Percentiles rank a stretch among this genome's conserved stretches.
Evolutionary conservation across 2,329 filamentous ascomycete genomes (phyloP).

Genomic region (Cercospora berteroae): DNA sequence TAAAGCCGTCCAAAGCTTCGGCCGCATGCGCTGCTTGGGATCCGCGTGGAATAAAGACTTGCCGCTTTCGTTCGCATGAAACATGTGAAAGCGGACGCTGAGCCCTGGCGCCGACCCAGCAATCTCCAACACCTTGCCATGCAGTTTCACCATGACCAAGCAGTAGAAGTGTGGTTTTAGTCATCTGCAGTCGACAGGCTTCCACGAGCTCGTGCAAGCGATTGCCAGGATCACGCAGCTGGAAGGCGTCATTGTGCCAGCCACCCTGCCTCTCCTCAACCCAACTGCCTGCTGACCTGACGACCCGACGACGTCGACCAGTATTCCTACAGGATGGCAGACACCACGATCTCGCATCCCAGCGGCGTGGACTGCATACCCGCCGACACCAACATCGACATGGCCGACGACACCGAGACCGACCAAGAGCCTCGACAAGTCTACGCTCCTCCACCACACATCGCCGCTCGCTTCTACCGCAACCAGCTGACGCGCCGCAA

Average conservation of each 20-base stretch:
- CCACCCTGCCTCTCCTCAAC: neutral
- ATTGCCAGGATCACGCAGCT: constrained; percentile 3
- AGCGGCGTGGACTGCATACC: constrained; percentile 3
- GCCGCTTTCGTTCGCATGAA: constrained; percentile 1
- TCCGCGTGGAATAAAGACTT: neutral
- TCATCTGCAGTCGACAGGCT: constrained; percentile 10
- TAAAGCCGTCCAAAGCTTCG: constrained; percentile 6
- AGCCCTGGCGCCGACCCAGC: neutral
- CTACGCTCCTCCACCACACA: constrained; percentile 69
- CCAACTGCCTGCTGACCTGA: constrained; percentile 2
- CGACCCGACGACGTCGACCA: neutral
- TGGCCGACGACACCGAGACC: constrained; percentile 20
- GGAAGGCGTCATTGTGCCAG: constrained; percentile 9
- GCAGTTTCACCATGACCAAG: neutral
- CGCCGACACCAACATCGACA: constrained; percentile 8
- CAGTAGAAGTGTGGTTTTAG: neutral
- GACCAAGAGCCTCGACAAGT: constrained; percentile 30
- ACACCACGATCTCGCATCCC: constrained; percentile 13
- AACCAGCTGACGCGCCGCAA: constrained; percentile 62
- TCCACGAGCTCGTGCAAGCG: constrained; percentile 12
- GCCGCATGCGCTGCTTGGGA: constrained; percentile 4
- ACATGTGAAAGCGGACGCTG: constrained; percentile 2
- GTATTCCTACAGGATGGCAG: constrained; percentile 4
- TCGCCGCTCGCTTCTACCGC: constrained; percentile 74
- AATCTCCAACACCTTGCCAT: neutral